These are phyloP conservation scores for Iodosphaeria phyllophila DNA, from an alignment of 2,329 filamentous ascomycete genomes.

Conservation along the genomic window DNA sequence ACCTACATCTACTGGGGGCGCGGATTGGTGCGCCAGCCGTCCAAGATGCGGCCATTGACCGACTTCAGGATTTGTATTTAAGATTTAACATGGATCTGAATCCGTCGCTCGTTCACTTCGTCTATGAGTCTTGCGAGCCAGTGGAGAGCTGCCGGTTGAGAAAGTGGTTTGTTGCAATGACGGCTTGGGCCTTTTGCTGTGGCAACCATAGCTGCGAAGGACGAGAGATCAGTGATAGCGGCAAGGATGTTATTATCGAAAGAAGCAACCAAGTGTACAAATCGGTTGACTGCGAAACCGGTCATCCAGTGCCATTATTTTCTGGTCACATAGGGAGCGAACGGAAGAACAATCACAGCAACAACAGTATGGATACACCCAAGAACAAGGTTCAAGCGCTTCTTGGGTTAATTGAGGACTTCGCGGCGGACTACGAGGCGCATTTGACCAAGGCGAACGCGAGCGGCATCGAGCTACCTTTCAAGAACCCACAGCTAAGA, in stretches of 20 bases:
- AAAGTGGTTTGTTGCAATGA: conserved; percentile 41
- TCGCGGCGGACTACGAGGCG: conserved; percentile 28
- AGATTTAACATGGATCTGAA: conserved; percentile 38
- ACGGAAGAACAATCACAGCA: conserved; percentile 2
- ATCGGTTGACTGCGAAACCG: too few relatives aligned
- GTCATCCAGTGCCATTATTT: too few relatives aligned
- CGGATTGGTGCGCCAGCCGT: conserved; percentile 27
- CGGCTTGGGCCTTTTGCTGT: conserved; percentile 37
- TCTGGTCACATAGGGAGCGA: too few relatives aligned
- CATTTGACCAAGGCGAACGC: conserved; percentile 33
- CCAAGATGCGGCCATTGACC: conserved; percentile 38
- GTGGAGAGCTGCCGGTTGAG: conserved; percentile 30
- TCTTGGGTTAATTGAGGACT: conserved; percentile 24
- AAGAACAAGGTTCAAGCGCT: conserved; percentile 21
- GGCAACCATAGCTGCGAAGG: too few relatives aligned
- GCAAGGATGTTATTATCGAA: too few relatives aligned
- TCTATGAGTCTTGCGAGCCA: conserved; percentile 34
- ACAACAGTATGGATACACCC: too few relatives aligned
- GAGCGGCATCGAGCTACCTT: conserved; percentile 28
- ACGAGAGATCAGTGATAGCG: conserved; percentile 13
- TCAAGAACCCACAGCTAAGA: conserved; percentile 42
- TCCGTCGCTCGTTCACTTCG: conserved; percentile 27
- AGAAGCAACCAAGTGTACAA: too few relatives aligned
- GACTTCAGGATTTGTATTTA: conserved; percentile 38
- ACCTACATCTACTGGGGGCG: conserved; percentile 37